Base-by-base conservation (phyloP, 129 eudicot genomes). In the Helichrysum umbraculigerum region DNA sequence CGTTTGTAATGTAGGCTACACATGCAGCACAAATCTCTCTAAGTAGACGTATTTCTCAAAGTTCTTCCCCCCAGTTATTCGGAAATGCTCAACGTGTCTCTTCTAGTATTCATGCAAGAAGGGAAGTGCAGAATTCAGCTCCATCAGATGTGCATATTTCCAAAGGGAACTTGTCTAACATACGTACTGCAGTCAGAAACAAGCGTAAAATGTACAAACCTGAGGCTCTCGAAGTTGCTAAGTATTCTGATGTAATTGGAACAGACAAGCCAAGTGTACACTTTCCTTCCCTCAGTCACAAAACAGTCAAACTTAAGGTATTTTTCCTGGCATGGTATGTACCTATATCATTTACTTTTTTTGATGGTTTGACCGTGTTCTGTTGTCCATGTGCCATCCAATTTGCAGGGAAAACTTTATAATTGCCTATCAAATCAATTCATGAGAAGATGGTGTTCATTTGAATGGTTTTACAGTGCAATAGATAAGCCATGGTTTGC, bases 401-500 rank as follows among this genome's bases (percentile, higher is more conserved):
- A 41, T 34, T 70, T 60, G 71, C 96, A 93, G 96, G 81, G 67
- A 65, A 84, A 79, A 57, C 87, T 94, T 77, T 79, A 86, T 21
- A 83, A 86, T 68, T 86, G 93, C 77, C 72, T 94, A 42, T 89
- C 82, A 15, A 91, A 91, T 82, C 78, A 70, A 15, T 87, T 72
- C 22, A 81, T 83, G 61, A 77, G 97, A 78, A 91, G 89, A 79
- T 91, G 98, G 97, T 94, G 98, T 83, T 68, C 85, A 51, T 87
- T 81, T 83, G 98, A 94, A 78, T 94, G 96, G 96, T 91, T 91
- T 82, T 91, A 94, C 81, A 87, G 96, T 89, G 93, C 96, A 42
- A 86, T 94, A 74, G 98, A 94, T 77, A 88, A 88, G 78, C 97
- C 96, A 54, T 94, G 98, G 97, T 94, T 94, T 78, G 93, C 98